phyloP scores from a whole-genome alignment of 306 rosid species.

The Abrus precatorius region DNA sequence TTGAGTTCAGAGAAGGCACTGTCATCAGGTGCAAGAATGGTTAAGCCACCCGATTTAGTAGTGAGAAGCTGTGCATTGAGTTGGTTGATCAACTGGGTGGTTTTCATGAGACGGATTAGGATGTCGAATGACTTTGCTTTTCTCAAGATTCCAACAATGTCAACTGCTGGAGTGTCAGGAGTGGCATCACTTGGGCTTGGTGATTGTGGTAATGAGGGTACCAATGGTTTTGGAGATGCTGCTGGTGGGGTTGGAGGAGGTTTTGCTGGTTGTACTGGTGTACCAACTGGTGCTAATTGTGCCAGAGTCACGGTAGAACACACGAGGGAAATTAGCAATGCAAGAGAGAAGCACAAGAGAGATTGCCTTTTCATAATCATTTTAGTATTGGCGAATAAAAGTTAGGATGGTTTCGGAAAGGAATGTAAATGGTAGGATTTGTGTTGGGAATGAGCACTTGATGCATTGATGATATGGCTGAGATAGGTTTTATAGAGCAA shows the following conservation, averaged over 20 bases:
- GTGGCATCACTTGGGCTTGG: slow-evolving; percentile 42
- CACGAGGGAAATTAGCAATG: slow-evolving; percentile 33
- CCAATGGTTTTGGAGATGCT: slow-evolving; percentile 50
- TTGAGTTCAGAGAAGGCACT: slow-evolving; percentile 64
- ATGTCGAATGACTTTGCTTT: slow-evolving; percentile 62
- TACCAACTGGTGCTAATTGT: slow-evolving; percentile 54
- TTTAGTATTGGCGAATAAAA: neutral
- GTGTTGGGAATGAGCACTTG: slow-evolving; percentile 22
- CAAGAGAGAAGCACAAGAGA: slow-evolving; percentile 40
- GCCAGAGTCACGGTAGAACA: slow-evolving; percentile 44
- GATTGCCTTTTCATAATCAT: slow-evolving; percentile 35
- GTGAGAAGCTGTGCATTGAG: slow-evolving; percentile 63
- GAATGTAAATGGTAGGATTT: neutral
- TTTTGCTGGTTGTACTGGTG: slow-evolving; percentile 48
- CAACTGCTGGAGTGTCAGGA: slow-evolving; percentile 51
- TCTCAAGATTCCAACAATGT: slow-evolving; percentile 61
- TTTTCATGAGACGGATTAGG: slow-evolving; percentile 66
- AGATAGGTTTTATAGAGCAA: slow-evolving; percentile 36
- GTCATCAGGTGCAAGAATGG: slow-evolving; percentile 68
- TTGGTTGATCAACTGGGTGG: slow-evolving; percentile 70
- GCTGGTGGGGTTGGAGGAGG: slow-evolving; percentile 43
- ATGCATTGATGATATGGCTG: slow-evolving; percentile 36
- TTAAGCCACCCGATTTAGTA: slow-evolving; percentile 59
- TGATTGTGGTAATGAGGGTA: slow-evolving; percentile 51
- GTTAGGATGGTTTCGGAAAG: neutral